Percentiles rank a stretch among this genome's conserved stretches.
These are phyloP conservation scores for Saturnispora quitensis DNA, from an alignment of 805 yeast genomes.

Conservation along the genomic window DNA sequence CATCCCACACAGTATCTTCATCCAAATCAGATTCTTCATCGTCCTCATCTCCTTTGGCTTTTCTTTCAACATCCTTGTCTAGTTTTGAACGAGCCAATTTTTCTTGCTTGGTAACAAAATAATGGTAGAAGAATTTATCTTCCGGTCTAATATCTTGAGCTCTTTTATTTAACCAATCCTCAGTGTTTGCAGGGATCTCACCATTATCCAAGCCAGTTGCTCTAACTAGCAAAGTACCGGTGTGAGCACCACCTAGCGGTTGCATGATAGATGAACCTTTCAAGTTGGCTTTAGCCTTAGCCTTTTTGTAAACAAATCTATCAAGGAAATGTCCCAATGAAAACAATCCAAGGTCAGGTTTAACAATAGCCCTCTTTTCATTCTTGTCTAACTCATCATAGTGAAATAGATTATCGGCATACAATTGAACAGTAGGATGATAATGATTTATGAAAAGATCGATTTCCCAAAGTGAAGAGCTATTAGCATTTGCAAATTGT, in stretches of 20 bases:
- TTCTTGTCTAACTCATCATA: constrained; percentile 27
- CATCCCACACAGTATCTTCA: constrained; percentile 53
- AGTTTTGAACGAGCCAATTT: constrained; percentile 27
- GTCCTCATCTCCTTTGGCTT: constrained; percentile 35
- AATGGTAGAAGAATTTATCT: constrained; percentile 81
- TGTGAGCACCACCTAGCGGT: constrained; percentile 82
- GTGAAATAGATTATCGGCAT: constrained; percentile 57
- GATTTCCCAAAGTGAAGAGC: constrained; percentile 82
- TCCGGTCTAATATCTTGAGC: constrained; percentile 69
- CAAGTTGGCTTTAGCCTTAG: constrained; percentile 64
- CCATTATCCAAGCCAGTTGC: constrained; percentile 35
- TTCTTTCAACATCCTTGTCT: constrained; percentile 36
- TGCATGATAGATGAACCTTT: constrained; percentile 95
- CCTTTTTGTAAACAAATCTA: constrained; percentile 88
- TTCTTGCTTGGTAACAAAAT: constrained; percentile 58
- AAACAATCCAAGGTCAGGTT: constrained; percentile 87
- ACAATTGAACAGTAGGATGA: constrained; percentile 85
- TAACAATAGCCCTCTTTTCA: constrained; percentile 29
- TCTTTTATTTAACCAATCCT: constrained; percentile 69
- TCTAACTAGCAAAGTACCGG: constrained; percentile 58
- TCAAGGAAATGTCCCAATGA: constrained; percentile 87
- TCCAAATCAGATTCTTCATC: constrained; percentile 38
- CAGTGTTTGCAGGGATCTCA: constrained; percentile 65
- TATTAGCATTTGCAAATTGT: constrained; percentile 75
- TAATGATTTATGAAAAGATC: constrained; percentile 65